Evolutionary conservation across 768 basidiomycete genomes (phyloP).

Genomic region (Panaeolus cyanescens): DNA sequence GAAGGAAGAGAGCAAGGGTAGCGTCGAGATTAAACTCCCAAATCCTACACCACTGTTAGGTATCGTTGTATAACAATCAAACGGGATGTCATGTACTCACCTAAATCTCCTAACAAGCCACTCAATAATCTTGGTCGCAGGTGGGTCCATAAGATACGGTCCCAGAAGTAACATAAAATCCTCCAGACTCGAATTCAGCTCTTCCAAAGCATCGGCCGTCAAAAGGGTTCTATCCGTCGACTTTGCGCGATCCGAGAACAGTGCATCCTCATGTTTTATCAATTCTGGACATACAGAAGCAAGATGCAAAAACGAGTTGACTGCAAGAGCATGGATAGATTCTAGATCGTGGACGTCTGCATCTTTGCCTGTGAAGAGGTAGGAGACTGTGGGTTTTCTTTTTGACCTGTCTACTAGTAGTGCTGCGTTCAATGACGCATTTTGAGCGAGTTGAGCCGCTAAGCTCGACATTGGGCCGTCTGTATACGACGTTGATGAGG

Average conservation of each 20-base stretch:
- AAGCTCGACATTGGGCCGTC: constrained; percentile 59
- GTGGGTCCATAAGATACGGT: constrained; percentile 78
- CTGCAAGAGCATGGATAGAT: constrained; percentile 77
- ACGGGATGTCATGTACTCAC: constrained; percentile 40
- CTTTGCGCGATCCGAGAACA: constrained; percentile 84
- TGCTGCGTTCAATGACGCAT: constrained; percentile 76
- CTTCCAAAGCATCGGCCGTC: constrained; percentile 57
- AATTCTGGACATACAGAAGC: constrained; percentile 60
- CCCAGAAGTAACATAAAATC: constrained; percentile 72
- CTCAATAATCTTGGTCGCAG: constrained; percentile 83
- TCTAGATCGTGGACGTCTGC: constrained; percentile 89
- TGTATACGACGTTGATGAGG: neutral
- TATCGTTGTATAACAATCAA: neutral
- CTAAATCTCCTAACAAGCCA: constrained; percentile 95
- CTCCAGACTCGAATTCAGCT: constrained; percentile 63
- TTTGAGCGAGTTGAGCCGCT: constrained; percentile 77
- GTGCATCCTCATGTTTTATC: constrained; percentile 58
- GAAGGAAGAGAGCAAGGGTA: constrained; percentile 81
- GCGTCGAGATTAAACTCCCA: constrained; percentile 90
- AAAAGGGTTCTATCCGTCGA: constrained; percentile 78
- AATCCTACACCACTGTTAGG: constrained; percentile 54
- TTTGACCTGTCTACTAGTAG: constrained; percentile 67
- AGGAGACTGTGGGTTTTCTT: constrained; percentile 72
- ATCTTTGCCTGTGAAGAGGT: constrained; percentile 83
- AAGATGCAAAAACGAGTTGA: constrained; percentile 78